Conservation (phyloP, 2,329 filamentous ascomycete species). For the Neofusicoccum parvum region DNA sequence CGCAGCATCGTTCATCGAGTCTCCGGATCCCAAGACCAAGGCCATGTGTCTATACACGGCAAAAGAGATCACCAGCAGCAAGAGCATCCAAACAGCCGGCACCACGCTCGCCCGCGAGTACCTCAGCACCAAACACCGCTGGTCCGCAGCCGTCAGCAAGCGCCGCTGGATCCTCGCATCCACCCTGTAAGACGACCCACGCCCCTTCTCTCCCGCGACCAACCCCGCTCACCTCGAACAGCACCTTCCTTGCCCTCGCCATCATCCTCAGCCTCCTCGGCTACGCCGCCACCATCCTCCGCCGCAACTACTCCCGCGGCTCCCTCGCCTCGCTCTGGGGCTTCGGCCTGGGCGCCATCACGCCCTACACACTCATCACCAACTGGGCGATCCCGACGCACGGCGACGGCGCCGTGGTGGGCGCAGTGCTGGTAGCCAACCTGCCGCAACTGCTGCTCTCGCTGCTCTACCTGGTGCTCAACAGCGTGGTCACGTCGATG, state of each 20-base stretch:
- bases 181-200: background rate
- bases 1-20: constrained; percentile 27
- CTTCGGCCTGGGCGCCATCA: constrained; percentile 1
- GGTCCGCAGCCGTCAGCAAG: background rate
- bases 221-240: background rate
- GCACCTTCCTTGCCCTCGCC: background rate
- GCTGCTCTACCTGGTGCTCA: constrained; percentile 50
- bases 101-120: background rate
- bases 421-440: constrained; percentile 46
- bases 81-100: background rate
- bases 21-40: constrained; percentile 22
- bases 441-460: constrained; percentile 51
- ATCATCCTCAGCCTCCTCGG: background rate
- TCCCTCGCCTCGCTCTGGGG: background rate
- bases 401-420: background rate
- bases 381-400: background rate
- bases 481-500: constrained; percentile 51
- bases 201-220: background rate
- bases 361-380: background rate
- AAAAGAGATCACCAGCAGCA: background rate
- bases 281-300: background rate
- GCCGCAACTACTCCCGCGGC: background rate
- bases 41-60: constrained; percentile 22
- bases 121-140: background rate
- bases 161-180: background rate